Conservation (phyloP, 2,329 filamentous ascomycete species). For the Pezicula carpinea region DNA sequence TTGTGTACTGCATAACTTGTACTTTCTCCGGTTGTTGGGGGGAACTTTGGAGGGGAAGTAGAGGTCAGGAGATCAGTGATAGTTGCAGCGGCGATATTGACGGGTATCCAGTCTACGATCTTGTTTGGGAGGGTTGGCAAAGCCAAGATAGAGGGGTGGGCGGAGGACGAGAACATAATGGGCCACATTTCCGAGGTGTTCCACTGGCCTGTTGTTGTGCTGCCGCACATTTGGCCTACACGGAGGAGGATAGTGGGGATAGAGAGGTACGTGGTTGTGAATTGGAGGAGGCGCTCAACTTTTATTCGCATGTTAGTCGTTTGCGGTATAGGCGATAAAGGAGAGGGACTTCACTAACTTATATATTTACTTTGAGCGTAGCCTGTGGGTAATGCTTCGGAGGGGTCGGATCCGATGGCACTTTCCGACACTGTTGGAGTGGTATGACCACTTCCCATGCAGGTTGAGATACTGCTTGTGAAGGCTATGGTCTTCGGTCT, state of each 20-base stretch:
- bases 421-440: conserved; percentile 14
- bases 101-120: conserved; percentile 23
- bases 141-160: conserved; percentile 8
- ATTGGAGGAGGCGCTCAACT: conserved; percentile 23
- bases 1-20: conserved; percentile 15
- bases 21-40: neutral
- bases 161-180: conserved; percentile 17
- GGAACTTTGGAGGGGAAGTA: neutral
- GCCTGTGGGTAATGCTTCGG: conserved; percentile 18
- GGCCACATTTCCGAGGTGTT: conserved; percentile 24
- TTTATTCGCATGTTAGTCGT: neutral
- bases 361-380: conserved; percentile 27
- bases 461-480: conserved; percentile 24
- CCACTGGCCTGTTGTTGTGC: conserved; percentile 20
- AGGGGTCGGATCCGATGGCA: conserved; percentile 17
- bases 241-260: conserved; percentile 20
- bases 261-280: conserved; percentile 8
- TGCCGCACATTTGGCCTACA: conserved; percentile 23
- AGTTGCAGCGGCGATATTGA: conserved; percentile 18
- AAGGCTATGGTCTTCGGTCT: conserved; percentile 21
- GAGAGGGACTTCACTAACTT: conserved; percentile 7
- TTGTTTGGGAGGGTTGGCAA: conserved; percentile 13
- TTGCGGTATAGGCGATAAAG: neutral
- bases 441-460: conserved; percentile 17
- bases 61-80: conserved; percentile 14